phyloP scores from a whole-genome alignment of 257 asterid genomes.

The Nicotiana sylvestris region DNA sequence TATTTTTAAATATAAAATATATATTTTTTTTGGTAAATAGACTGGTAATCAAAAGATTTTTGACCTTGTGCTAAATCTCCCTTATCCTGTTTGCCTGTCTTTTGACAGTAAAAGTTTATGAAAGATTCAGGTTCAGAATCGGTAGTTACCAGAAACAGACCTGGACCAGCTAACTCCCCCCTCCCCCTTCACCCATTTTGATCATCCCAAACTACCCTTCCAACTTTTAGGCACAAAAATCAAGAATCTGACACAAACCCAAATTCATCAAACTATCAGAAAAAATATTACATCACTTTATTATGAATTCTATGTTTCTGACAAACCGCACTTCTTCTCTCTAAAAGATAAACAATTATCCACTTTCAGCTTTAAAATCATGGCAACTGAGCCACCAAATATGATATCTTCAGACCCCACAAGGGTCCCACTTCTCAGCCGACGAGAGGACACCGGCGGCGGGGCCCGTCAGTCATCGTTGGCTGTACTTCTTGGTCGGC shows the following conservation, averaged over 20 bases:
- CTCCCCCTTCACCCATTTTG: no score
- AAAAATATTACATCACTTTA: background rate
- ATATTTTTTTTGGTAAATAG: no score
- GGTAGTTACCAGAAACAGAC: background rate
- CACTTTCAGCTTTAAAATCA: background rate
- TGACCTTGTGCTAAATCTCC: background rate
- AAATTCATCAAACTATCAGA: background rate
- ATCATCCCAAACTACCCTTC: background rate
- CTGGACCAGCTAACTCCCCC: background rate
- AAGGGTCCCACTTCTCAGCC: conserved; percentile 54
- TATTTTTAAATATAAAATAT: no score
- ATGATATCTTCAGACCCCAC: background rate
- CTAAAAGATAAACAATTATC: background rate
- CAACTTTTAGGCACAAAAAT: background rate
- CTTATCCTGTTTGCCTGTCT: background rate
- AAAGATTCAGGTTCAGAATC: background rate
- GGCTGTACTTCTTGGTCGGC: conserved; percentile 65
- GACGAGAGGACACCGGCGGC: conserved; percentile 40
- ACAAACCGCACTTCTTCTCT: background rate
- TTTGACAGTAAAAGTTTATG: background rate
- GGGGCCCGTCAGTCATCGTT: conserved; percentile 35
- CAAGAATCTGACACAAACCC: background rate
- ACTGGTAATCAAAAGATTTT: no score
- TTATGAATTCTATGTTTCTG: background rate
- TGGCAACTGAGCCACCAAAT: conserved; percentile 22